These are phyloP conservation scores for Carex scoparia DNA, from an alignment of 176 grass and related monocot genomes.

Conservation along the genomic window DNA sequence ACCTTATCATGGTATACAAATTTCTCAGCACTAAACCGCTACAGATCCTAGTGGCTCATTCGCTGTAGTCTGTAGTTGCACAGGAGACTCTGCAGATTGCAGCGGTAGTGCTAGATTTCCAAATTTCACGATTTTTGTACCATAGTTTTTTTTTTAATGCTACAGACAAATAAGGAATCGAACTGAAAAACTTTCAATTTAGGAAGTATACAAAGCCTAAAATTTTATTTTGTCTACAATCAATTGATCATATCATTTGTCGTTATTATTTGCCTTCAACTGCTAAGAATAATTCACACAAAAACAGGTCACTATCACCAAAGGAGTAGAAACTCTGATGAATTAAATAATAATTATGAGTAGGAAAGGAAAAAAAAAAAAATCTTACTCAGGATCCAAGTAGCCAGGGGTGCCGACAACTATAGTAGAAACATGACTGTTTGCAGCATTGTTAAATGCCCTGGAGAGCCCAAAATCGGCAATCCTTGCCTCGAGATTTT, in stretches of 20 bases:
- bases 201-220: not conserved
- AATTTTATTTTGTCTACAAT: not conserved
- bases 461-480: slow-evolving; percentile 11
- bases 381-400: not conserved
- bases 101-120: too few relatives aligned
- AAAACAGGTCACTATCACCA: not conserved
- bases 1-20: too few relatives aligned
- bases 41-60: too few relatives aligned
- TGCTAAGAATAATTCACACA: not conserved
- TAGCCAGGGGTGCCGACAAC: slow-evolving; percentile 4
- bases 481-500: slow-evolving; percentile 17
- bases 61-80: too few relatives aligned
- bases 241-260: not conserved
- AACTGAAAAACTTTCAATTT: not conserved
- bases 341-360: too few relatives aligned
- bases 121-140: too few relatives aligned
- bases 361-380: not conserved
- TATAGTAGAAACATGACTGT: not conserved
- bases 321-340: not conserved
- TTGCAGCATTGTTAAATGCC: not conserved
- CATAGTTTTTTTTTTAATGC: not conserved
- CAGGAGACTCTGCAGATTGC: too few relatives aligned
- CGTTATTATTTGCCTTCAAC: not conserved
- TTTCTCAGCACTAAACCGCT: too few relatives aligned
- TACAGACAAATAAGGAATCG: not conserved